phyloP scores from a whole-genome alignment of 768 basidiomycete species.

The Mycena galopus region DNA sequence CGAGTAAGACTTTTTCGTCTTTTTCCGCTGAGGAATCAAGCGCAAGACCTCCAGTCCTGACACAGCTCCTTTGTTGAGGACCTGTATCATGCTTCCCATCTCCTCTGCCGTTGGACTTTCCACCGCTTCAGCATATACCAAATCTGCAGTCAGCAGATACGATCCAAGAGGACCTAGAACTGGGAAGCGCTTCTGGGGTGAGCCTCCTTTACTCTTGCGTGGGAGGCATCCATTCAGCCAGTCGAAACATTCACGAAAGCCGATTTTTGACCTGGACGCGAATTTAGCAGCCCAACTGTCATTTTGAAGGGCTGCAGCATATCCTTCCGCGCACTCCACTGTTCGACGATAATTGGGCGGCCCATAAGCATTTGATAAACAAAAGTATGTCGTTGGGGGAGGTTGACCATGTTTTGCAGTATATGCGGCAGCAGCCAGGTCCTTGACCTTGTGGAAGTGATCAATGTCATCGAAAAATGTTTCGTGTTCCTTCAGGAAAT shows the following conservation, averaged over 20 bases:
- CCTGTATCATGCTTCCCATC: neutral
- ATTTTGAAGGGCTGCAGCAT: neutral
- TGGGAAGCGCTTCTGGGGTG: neutral
- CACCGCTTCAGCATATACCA: constrained; percentile 11
- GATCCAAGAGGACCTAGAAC: constrained; percentile 8
- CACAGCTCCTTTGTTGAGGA: constrained; percentile 21
- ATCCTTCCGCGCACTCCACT: neutral
- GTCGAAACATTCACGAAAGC: neutral
- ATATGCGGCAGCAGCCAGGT: neutral
- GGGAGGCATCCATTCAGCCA: neutral
- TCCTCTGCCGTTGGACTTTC: neutral
- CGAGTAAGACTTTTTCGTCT: neutral
- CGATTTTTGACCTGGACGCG: neutral
- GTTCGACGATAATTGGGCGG: neutral
- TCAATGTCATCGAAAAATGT: neutral
- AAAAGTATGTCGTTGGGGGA: neutral
- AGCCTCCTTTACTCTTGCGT: neutral
- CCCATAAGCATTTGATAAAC: neutral
- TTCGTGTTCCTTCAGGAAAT: neutral
- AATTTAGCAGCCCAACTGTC: constrained; percentile 7
- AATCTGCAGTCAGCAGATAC: constrained; percentile 13
- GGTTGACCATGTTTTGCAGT: neutral
- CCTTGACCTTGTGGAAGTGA: neutral
- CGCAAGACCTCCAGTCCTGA: constrained; percentile 4
- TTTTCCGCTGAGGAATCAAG: neutral